A percentile compares a stretch with the other conserved stretches of the same genome.
Evolutionary conservation across 1,139 yeast species (phyloP).

Genomic region (Candida tunisiensis): DNA sequence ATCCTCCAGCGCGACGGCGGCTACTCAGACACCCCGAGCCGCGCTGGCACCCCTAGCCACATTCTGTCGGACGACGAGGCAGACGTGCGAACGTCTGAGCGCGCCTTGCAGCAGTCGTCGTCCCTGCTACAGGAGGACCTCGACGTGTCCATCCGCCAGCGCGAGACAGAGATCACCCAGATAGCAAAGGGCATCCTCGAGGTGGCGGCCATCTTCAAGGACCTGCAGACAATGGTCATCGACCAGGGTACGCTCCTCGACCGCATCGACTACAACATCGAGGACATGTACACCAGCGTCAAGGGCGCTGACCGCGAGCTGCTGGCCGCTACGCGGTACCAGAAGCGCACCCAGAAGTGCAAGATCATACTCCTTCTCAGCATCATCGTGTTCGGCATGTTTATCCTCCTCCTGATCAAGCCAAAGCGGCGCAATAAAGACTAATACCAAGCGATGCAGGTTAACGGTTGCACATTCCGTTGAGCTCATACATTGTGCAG

Average conservation of each 20-base stretch:
- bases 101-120: constrained; percentile 26
- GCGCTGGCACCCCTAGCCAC: constrained; percentile 2
- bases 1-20: constrained; percentile 21
- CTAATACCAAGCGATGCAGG: constrained; percentile 1
- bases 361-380: constrained; percentile 62
- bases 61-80: constrained; percentile 17
- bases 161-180: constrained; percentile 80
- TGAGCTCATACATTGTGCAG: not conserved
- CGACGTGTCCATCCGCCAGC: constrained; percentile 34
- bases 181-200: constrained; percentile 91
- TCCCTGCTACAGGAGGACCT: constrained; percentile 7
- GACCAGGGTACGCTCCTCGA: constrained; percentile 93
- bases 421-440: constrained; percentile 29
- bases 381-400: constrained; percentile 52
- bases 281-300: constrained; percentile 59
- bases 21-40: constrained; percentile 1
- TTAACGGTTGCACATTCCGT: not conserved
- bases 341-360: constrained; percentile 81
- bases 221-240: constrained; percentile 78
- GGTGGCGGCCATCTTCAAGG: constrained; percentile 82
- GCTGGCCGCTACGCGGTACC: constrained; percentile 60
- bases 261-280: constrained; percentile 81
- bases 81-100: constrained; percentile 22
- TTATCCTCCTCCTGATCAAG: constrained; percentile 53
- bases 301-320: constrained; percentile 67